Conservation (phyloP, 805 yeast species). For the Saccharomycopsis malanga region DNA sequence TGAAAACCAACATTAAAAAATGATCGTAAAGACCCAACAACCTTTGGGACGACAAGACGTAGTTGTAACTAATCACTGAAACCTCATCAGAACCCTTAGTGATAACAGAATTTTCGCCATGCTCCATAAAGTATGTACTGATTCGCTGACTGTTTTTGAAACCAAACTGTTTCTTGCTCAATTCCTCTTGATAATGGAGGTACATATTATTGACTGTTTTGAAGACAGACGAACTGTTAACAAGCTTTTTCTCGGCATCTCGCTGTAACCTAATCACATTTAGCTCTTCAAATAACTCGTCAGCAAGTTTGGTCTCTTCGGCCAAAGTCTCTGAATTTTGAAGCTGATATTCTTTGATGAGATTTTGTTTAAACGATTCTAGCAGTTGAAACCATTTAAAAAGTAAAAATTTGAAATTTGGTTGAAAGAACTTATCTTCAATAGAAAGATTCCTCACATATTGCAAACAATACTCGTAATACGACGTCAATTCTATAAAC, state of each 20-base stretch:
- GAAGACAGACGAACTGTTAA: constrained; percentile 3
- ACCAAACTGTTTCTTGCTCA: constrained; percentile 1
- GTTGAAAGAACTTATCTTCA: constrained; percentile 2
- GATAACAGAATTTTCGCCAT: background rate
- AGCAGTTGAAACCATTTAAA: constrained; percentile 24
- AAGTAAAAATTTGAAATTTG: constrained; percentile 18
- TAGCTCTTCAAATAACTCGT: constrained; percentile 10
- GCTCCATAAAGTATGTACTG: background rate
- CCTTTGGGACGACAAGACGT: constrained; percentile 13
- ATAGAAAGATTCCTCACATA: constrained; percentile 20
- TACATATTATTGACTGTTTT: constrained; percentile 2
- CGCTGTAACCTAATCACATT: constrained; percentile 7
- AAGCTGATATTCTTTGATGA: background rate
- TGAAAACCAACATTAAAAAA: constrained; percentile 44
- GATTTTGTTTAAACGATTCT: constrained; percentile 4
- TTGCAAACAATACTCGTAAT: constrained; percentile 15
- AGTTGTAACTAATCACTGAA: background rate
- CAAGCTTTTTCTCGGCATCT: constrained; percentile 8
- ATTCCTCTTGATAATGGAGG: constrained; percentile 1
- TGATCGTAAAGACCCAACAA: constrained; percentile 41
- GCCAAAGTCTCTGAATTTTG: background rate
- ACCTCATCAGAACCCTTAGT: background rate
- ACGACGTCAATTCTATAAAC: constrained; percentile 13
- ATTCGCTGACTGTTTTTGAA: background rate
- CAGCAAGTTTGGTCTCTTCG: background rate